Evolutionary conservation across 176 grass and related monocot genomes (phyloP).

Genomic region (Pontederia crassipes): DNA sequence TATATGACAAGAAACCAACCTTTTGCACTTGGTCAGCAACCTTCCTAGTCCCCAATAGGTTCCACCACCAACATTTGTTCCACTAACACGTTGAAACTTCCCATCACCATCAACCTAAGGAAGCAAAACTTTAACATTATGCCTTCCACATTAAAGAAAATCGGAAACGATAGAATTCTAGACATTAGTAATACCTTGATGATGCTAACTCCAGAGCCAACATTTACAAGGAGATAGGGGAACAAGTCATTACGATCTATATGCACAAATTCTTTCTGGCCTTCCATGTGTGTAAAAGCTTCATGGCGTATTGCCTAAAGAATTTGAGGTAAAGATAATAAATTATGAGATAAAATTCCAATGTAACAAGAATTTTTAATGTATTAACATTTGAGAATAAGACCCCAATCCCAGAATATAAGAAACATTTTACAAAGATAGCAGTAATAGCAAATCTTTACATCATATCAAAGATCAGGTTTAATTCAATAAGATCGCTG

Average conservation of each 20-base stretch:
- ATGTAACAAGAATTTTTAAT: too few relatives aligned
- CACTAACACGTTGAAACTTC: conserved; percentile 96
- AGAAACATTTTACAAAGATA: too few relatives aligned
- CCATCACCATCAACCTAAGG: conserved; percentile 89
- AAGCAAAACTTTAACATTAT: conserved; percentile 20
- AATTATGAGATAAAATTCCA: too few relatives aligned
- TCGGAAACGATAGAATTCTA: conserved; percentile 3
- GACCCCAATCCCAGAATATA: too few relatives aligned
- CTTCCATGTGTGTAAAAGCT: conserved; percentile 99
- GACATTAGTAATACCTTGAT: conserved; percentile 65
- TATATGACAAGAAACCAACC: conserved; percentile 34
- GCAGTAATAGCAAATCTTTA: too few relatives aligned
- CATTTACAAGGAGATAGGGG: conserved; percentile 97
- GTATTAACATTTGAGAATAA: too few relatives aligned
- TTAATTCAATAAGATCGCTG: too few relatives aligned
- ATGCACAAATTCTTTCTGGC: conserved; percentile 86
- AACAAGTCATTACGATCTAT: conserved; percentile 95
- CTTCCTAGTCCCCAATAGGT: conserved; percentile 94
- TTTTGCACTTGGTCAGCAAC: conserved; percentile 95
- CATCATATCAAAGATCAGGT: too few relatives aligned
- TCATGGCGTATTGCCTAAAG: conserved; percentile 91
- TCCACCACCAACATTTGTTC: conserved; percentile 96
- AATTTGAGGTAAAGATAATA: neutral
- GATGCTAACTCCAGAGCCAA: conserved; percentile 98
- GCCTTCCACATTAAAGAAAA: neutral